Evolutionary conservation across 2,329 filamentous ascomycete species (phyloP), one percentile per base, ranked within the genome.

Genomic region (Helotiales sp.): DNA sequence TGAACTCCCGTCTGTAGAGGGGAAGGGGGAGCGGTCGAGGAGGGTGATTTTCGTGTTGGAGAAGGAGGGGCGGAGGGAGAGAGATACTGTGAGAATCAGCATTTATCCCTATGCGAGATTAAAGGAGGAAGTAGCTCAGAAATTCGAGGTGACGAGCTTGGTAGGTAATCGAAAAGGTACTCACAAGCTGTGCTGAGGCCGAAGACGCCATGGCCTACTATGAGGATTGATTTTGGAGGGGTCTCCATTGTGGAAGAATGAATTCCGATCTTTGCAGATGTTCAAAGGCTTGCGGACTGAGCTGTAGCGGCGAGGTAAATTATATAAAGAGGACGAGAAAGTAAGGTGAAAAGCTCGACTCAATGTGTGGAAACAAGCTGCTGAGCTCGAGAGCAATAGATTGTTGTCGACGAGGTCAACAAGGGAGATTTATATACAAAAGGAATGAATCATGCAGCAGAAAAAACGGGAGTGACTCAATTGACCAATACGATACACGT

Each of bases 131-230:
- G n/a, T n/a, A n/a, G n/a, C n/a, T n/a, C n/a, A n/a, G n/a, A n/a
- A n/a, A n/a, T n/a, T n/a, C n/a, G n/a, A n/a, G n/a, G n/a, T n/a
- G n/a, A n/a, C n/a, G n/a, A n/a, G n/a, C n/a, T n/a, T n/a, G n/a
- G n/a, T n/a, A n/a, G n/a, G n/a, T n/a, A n/a, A n/a, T n/a, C n/a
- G n/a, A n/a, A n/a, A n/a, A n/a, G n/a, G 63, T 87, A n/a, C n/a
- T n/a, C n/a, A n/a, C n/a, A 84, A 52, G 91, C 90, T 22, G 86
- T 88, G 7, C 83, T 82, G 54, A 89, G 75, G 29, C 81, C 81
- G 60, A 83, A 83, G 44, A 81, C 79, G 48, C 81, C 81, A 27
- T 79, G 77, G 55, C 88, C 88, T 54, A 91, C 73, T 61, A 91
- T 87, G 55, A 91, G 78, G 66, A 90, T 79, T 19, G 81, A 81